Evolutionary conservation across 352 stramenopile species (phyloP), one percentile per base, ranked within the genome.

Genomic region (Pilasporangium apinafurcum): DNA sequence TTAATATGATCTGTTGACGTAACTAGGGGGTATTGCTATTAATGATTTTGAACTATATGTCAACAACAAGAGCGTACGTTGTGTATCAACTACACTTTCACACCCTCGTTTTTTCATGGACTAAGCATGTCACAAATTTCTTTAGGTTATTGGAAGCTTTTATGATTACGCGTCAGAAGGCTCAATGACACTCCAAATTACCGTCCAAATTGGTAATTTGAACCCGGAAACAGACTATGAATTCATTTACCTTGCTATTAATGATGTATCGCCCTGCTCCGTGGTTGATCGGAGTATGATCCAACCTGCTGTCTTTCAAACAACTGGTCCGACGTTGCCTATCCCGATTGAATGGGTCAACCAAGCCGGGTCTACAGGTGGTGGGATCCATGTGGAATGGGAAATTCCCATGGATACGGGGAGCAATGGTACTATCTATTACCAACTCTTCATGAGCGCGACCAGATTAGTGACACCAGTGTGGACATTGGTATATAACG

Each of bases 381-480:
- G 74, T 17, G 68, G 74, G 1, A 77, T 84, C 32, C 40, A 60
- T 7, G 44, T 86, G 4, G 47, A 51, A 21, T 67, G 74, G 51
- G 50, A 72, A 9, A 26, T 53, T 1, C 74, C 74, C 4, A 50
- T 56, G 5, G 74, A 86, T 47, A 53, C 45, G 21, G 74, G 74
- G 0, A 66, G 57, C 37, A 39, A 51, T n/a, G 18, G 30, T 2
- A 3, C 16, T 3, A 37, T 86, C 9, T 59, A 56, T 20, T 84
- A 80, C 33, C 65, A 84, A 36, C 27, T 86, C 5, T 83, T 79
- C 25, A 75, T 84, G 62, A 69, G 65, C 20, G 38, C 51, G 25
- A 41, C 25, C 5, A 10, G 41, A 17, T 6, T 40, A 1, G 37
- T 38, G 9, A 48, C 6, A 1, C 44, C 53, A 2, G 20, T 28